Evolutionary conservation across 1,139 yeast species (phyloP).

Genomic region (Candida tetrigidarum): DNA sequence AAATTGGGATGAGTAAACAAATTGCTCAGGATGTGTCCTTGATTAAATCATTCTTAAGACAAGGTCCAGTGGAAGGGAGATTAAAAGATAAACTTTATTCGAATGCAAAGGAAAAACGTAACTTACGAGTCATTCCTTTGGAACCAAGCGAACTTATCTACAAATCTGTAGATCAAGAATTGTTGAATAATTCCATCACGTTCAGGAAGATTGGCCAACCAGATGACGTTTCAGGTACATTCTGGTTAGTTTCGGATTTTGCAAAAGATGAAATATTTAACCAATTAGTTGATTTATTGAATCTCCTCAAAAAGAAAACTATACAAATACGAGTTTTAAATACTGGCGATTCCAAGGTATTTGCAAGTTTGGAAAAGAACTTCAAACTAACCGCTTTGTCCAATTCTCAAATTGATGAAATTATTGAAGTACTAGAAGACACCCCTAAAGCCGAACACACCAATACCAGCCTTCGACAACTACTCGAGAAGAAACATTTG

Average conservation of each 20-base stretch:
- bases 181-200: slow-evolving; percentile 26
- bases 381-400: slow-evolving; percentile 18
- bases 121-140: slow-evolving; percentile 37
- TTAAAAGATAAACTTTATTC: slow-evolving; percentile 38
- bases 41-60: slow-evolving; percentile 28
- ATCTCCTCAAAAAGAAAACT: slow-evolving; percentile 30
- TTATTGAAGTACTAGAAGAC: slow-evolving; percentile 15
- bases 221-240: slow-evolving; percentile 29
- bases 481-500: slow-evolving; percentile 26
- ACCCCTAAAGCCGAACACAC: slow-evolving; percentile 1
- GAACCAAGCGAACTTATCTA: slow-evolving; percentile 39
- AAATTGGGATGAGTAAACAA: slow-evolving; percentile 42
- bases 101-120: slow-evolving; percentile 36
- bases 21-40: slow-evolving; percentile 39
- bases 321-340: slow-evolving; percentile 43
- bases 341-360: slow-evolving; percentile 23
- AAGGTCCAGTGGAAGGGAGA: slow-evolving; percentile 23
- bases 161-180: slow-evolving; percentile 32
- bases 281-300: slow-evolving; percentile 45
- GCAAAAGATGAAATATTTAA: slow-evolving; percentile 31
- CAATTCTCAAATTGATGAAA: slow-evolving; percentile 20
- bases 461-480: not conserved
- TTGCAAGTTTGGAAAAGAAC: slow-evolving; percentile 8
- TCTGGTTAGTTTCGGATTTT: slow-evolving; percentile 65
- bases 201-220: slow-evolving; percentile 21